Conservation (phyloP, 2,329 filamentous ascomycete genomes). For the Gaeumannomyces sp. region DNA sequence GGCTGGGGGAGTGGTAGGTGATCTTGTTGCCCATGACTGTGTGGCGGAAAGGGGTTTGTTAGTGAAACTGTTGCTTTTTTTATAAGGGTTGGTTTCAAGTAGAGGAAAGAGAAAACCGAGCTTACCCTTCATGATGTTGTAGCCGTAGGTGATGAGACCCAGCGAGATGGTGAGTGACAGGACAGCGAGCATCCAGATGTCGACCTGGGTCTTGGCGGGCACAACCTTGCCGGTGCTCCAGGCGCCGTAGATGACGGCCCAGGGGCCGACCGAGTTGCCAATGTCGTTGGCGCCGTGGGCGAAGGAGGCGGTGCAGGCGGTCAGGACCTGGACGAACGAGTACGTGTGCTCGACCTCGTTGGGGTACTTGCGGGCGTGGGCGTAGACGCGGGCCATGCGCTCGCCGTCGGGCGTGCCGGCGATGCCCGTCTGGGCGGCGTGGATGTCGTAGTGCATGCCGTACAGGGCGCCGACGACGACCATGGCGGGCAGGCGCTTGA, state of each 20-base stretch:
- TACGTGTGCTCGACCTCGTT: conserved; percentile 67
- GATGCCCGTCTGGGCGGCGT: conserved; percentile 66
- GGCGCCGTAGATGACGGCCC: conserved; percentile 63
- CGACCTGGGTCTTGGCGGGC: conserved; percentile 57
- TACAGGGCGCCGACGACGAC: conserved; percentile 60
- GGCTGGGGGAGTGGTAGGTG: conserved; percentile 57
- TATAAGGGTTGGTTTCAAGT: no score
- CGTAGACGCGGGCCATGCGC: conserved; percentile 65
- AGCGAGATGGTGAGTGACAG: conserved; percentile 56
- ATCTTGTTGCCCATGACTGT: conserved; percentile 76
- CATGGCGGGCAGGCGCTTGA: conserved; percentile 64
- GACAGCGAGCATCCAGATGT: conserved; percentile 71
- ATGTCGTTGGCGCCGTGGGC: conserved; percentile 75
- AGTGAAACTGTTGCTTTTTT: not conserved
- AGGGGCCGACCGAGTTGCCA: conserved; percentile 63
- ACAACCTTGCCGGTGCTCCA: conserved; percentile 59
- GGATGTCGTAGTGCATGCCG: conserved; percentile 76
- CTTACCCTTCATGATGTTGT: conserved; percentile 77
- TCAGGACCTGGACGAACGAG: conserved; percentile 60
- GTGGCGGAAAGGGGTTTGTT: conserved; percentile 6
- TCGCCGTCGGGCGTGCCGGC: conserved; percentile 65
- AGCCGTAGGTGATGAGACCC: conserved; percentile 69
- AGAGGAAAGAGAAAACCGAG: not conserved
- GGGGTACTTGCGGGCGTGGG: conserved; percentile 56
- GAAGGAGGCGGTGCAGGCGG: conserved; percentile 67